phyloP scores from a whole-genome alignment of 306 rosid genomes.

The apple (Malus domestica) region ASM211411v1 NC_041794.1:10001501-10002000 shows the following conservation, averaged over 20 bases:
- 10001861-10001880: constrained; percentile 43
- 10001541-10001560: not conserved
- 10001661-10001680: not conserved
- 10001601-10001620: not conserved
- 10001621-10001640: not conserved
- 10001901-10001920: constrained; percentile 86
- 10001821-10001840: constrained; percentile 61
- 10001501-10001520: not conserved
- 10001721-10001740: not conserved
- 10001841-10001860: constrained; percentile 86
- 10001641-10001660: not conserved
- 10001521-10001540: not conserved
- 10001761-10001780: not conserved
- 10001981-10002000: not conserved
- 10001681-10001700: not conserved
- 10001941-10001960: not conserved
- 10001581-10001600: not conserved
- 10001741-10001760: not conserved
- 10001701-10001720: not conserved
- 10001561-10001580: not conserved
- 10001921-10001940: constrained; percentile 51
- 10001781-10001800: not conserved
- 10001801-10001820: constrained; percentile 1
- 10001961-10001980: not conserved
- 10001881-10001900: constrained; percentile 18